These are phyloP conservation scores for Hericium alpestre DNA, from an alignment of 768 basidiomycete genomes.

Conservation along the genomic window DNA sequence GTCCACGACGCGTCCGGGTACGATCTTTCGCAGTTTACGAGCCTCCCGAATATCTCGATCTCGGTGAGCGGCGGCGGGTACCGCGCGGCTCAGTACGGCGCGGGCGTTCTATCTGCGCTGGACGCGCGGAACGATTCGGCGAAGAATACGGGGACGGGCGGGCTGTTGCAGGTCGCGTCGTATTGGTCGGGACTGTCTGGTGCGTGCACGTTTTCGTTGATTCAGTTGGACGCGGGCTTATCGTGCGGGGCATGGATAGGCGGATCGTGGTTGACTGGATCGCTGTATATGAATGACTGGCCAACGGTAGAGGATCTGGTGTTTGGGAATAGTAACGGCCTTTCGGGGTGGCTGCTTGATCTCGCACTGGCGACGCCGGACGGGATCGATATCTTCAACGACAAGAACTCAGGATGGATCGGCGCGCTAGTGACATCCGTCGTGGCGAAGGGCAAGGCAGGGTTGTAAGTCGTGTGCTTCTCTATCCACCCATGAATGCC, in stretches of 20 bases:
- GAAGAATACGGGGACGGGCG: constrained; percentile 50
- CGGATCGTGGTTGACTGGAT: constrained; percentile 60
- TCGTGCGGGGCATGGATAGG: constrained; percentile 23
- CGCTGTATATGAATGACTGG: constrained; percentile 55
- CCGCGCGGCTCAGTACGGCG: constrained; percentile 57
- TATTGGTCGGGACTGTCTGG: constrained; percentile 63
- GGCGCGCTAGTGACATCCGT: constrained; percentile 45
- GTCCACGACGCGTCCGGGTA: constrained; percentile 45
- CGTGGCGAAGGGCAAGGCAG: constrained; percentile 41
- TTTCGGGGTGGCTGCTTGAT: constrained; percentile 49
- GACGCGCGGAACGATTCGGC: constrained; percentile 54
- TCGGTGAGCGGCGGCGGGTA: constrained; percentile 66
- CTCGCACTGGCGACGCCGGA: constrained; percentile 44
- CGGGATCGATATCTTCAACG: constrained; percentile 35
- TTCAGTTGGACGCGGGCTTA: not conserved
- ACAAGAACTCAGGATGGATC: constrained; percentile 40
- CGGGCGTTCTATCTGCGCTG: constrained; percentile 44
- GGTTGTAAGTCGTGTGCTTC: constrained; percentile 32
- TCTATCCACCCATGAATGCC: not conserved
- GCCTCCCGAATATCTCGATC: constrained; percentile 45
- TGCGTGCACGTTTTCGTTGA: constrained; percentile 16
- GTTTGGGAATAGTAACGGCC: constrained; percentile 37
- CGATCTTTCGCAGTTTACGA: constrained; percentile 30
- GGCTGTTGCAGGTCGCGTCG: constrained; percentile 58
- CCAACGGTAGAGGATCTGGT: constrained; percentile 47